These are phyloP conservation scores for Cladochytrium replicatum DNA, from an alignment of 192 early-diverging fungal genomes.

Conservation along the genomic window DNA sequence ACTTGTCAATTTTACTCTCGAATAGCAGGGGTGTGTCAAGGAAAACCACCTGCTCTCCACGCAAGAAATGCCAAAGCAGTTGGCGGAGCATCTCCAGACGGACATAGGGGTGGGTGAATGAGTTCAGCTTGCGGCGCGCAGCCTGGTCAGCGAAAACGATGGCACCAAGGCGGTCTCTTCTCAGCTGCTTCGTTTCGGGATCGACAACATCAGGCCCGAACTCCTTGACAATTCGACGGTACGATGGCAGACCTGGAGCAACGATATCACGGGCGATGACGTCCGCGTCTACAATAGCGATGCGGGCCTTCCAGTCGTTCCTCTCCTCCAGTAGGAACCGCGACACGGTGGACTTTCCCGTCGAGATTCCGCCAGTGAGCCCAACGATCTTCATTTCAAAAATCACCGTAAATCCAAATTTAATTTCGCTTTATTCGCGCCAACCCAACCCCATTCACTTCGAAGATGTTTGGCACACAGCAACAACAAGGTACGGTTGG, in stretches of 20 bases:
- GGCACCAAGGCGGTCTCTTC: constrained; percentile 60
- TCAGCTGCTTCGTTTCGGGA: constrained; percentile 20
- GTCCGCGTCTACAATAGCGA: constrained; percentile 89
- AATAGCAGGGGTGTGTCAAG: constrained; percentile 91
- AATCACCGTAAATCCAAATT: too few species aligned
- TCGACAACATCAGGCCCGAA: constrained; percentile 54
- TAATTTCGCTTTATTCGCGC: too few species aligned
- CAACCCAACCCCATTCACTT: too few species aligned
- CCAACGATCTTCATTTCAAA: constrained; percentile 91
- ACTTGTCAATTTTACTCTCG: constrained; percentile 67
- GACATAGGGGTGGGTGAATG: constrained; percentile 80
- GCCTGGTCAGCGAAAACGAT: constrained; percentile 69
- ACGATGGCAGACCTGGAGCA: constrained; percentile 60
- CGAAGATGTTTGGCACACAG: too few species aligned
- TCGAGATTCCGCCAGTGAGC: constrained; percentile 90
- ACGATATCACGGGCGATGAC: constrained; percentile 80
- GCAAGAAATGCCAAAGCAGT: constrained; percentile 58
- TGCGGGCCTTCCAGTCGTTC: constrained; percentile 8
- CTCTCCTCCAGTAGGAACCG: constrained; percentile 30
- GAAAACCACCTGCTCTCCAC: constrained; percentile 58
- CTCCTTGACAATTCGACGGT: constrained; percentile 56
- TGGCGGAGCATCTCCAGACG: constrained; percentile 67
- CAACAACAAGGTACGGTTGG: too few species aligned
- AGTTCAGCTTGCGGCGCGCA: constrained; percentile 66
- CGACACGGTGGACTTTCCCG: constrained; percentile 82